phyloP scores from a whole-genome alignment of 2,329 filamentous ascomycete genomes.

The Ascocoryne sarcoides region DNA sequence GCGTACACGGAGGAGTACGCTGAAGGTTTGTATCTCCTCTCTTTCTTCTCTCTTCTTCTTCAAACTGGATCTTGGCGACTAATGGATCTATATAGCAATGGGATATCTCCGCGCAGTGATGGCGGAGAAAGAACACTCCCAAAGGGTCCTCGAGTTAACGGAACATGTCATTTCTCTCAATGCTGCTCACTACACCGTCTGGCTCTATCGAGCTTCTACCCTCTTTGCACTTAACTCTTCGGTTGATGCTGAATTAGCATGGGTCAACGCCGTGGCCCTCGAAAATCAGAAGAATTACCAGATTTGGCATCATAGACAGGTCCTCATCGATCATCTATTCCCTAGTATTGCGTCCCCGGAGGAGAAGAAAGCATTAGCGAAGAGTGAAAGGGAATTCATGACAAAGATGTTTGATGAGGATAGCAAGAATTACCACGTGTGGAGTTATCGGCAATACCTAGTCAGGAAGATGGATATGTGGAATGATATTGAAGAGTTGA shows the following conservation, averaged over 20 bases:
- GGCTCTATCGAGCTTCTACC: slow-evolving; percentile 85
- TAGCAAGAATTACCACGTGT: slow-evolving; percentile 97
- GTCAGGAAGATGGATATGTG: slow-evolving; percentile 59
- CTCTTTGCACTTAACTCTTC: slow-evolving; percentile 49
- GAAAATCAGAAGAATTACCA: slow-evolving; percentile 95
- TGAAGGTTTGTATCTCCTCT: slow-evolving; percentile 46
- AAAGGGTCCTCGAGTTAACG: slow-evolving; percentile 71
- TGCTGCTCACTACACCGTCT: slow-evolving; percentile 96
- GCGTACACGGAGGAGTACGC: slow-evolving; percentile 84
- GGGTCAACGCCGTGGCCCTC: slow-evolving; percentile 78
- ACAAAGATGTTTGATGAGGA: slow-evolving; percentile 73
- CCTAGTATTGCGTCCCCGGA: slow-evolving; percentile 49
- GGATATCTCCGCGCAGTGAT: slow-evolving; percentile 91
- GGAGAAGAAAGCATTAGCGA: slow-evolving; percentile 47
- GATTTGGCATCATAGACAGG: slow-evolving; percentile 76
- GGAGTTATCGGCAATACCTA: slow-evolving; percentile 80
- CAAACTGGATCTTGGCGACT: too few relatives aligned
- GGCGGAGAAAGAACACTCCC: slow-evolving; percentile 75
- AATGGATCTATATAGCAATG: too few relatives aligned
- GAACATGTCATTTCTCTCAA: slow-evolving; percentile 88
- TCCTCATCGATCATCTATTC: slow-evolving; percentile 52
- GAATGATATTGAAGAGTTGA: slow-evolving; percentile 49
- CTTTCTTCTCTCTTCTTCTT: not conserved
- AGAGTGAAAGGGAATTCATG: slow-evolving; percentile 68
- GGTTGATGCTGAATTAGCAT: slow-evolving; percentile 54